Evolutionary conservation across 2,329 filamentous ascomycete genomes (phyloP), one percentile per base, ranked within the genome.

Genomic region (Sclerotinia sclerotiorum): DNA sequence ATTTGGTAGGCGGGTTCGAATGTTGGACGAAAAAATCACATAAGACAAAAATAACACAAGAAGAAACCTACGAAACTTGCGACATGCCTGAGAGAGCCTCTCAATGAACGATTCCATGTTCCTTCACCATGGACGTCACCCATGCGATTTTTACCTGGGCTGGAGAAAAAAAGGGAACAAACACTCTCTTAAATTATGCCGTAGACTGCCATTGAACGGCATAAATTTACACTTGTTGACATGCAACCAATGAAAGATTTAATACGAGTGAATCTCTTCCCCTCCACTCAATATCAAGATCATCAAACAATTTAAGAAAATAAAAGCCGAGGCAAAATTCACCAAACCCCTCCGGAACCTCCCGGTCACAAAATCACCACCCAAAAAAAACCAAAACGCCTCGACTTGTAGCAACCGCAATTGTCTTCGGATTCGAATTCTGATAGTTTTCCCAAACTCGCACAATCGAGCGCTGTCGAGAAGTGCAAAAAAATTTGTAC

Each of bases 391-490:
- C 29, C 13, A n/a, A 63, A 63, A 51, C 60, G 46, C 48, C 60
- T 8, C 48, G 8, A 52, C 46, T 35, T 57, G 54, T n/a, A 57
- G 32, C 60, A 63, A n/a, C 21, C 5, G 8, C 19, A 63, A 35
- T 63, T 10, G 32, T 63, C 17, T 21, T 35, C 32, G 21, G 7
- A 51, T 27, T 63, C 24, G 46, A 13, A 27, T 35, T 35, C 32
- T 19, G 46, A 63, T 19, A 63, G 60, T 63, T 63, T 63, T 63
- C 60, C 60, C 32, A 51, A n/a, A 63, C 10, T 63, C 21, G 46
- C 60, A 32, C 60, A 27, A 51, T 51, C 39, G 46, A 51, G 60
- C 51, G 46, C 60, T 63, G 27, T 63, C 46, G 29, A 42, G 27
- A 19, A 3, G n/a, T 63, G 29, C 15, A 13, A 63, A 10, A 58